Conservation (phyloP, 129 eudicot genomes). For the Heracleum sosnowskyi region DNA sequence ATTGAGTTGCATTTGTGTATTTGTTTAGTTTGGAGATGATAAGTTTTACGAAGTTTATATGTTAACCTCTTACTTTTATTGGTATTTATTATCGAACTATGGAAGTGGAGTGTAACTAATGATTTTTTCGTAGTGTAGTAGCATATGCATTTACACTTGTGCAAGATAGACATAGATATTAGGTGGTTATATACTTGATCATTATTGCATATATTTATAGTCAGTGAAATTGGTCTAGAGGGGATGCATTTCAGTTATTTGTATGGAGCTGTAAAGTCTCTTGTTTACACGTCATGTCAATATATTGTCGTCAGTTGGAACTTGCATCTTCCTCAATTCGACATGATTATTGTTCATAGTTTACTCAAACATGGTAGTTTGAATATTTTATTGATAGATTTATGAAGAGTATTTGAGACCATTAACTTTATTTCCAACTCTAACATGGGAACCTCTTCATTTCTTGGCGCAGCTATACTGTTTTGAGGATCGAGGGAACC, state of each 20-base stretch:
- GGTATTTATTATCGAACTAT: not conserved
- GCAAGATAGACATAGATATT: no score
- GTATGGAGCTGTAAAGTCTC: not conserved
- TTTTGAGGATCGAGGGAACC: slow-evolving; percentile 96
- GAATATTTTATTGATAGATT: not conserved
- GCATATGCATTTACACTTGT: no score
- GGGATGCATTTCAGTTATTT: not conserved
- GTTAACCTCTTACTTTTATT: not conserved
- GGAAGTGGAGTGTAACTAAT: not conserved
- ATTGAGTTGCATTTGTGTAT: not conserved
- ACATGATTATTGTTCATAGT: not conserved
- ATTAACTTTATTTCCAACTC: not conserved
- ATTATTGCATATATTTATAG: not conserved
- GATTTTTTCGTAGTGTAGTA: not conserved
- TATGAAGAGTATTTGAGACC: not conserved
- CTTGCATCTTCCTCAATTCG: not conserved
- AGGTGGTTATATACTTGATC: no score
- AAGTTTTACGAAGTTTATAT: not conserved
- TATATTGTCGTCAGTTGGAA: not conserved
- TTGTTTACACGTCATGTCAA: not conserved
- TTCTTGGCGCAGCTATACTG: slow-evolving; percentile 66
- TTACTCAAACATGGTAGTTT: not conserved
- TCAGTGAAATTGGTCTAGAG: not conserved
- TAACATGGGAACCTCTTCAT: not conserved
- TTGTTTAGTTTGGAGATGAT: not conserved